These are phyloP conservation scores for Aspergillus sergii DNA, from an alignment of 2,329 filamentous ascomycete genomes.

Conservation along the genomic window DNA sequence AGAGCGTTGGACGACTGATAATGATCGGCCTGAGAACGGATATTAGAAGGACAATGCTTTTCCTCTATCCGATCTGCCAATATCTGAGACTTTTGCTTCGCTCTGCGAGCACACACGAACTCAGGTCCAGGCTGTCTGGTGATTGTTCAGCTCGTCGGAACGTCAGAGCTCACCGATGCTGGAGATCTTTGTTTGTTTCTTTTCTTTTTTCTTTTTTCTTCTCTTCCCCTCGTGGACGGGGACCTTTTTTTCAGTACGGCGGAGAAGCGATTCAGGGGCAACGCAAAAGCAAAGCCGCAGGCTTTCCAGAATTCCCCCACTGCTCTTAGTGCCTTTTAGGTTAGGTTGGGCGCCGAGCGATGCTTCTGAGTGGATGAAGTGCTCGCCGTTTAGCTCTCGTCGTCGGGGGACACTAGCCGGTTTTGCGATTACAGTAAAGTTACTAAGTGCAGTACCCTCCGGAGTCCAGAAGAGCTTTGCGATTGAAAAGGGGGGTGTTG, in stretches of 20 bases:
- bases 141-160: neutral
- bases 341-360: neutral
- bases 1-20: constrained; percentile 18
- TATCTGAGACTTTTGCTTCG: constrained; percentile 1
- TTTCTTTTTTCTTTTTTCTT: neutral
- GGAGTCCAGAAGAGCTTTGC: neutral
- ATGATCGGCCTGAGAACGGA: constrained; percentile 26
- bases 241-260: constrained; percentile 1
- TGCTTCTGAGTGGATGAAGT: constrained; percentile 1
- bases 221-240: neutral
- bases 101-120: constrained; percentile 1
- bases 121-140: neutral
- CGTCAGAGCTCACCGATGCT: constrained; percentile 7
- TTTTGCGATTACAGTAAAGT: constrained; percentile 2
- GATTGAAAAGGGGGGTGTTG: neutral
- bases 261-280: constrained; percentile 6
- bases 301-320: neutral
- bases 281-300: neutral
- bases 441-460: neutral
- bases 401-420: neutral
- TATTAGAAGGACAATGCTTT: constrained; percentile 2
- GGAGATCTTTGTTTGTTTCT: neutral
- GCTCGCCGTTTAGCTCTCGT: neutral
- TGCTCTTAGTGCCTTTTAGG: constrained; percentile 2
- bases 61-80: neutral